These are phyloP conservation scores for Aspergillus melleus DNA, from an alignment of 2,329 filamentous ascomycete species.

Conservation along the genomic window DNA sequence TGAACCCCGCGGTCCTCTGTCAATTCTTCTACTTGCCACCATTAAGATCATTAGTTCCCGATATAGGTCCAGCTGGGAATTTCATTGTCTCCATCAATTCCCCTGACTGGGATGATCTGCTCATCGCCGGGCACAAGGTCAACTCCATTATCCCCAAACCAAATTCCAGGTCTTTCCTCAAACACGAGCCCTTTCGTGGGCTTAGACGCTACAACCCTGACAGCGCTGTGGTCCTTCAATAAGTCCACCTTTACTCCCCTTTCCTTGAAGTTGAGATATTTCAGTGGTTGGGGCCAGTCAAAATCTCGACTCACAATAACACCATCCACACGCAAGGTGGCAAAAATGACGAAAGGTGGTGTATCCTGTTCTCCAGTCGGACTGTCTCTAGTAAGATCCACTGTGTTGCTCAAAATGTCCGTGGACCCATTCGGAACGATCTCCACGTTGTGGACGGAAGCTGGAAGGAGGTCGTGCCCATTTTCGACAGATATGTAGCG, in stretches of 20 bases:
- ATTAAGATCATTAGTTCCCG: no score
- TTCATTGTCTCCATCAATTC: no score
- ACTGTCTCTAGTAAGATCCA: background rate
- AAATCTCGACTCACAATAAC: background rate
- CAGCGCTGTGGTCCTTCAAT: background rate
- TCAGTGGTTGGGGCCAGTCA: slow-evolving; percentile 3
- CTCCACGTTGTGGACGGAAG: background rate
- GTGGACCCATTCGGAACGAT: background rate
- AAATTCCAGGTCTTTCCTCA: background rate
- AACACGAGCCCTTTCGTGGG: background rate
- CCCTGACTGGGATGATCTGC: no score
- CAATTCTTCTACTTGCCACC: no score
- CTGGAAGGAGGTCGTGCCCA: background rate
- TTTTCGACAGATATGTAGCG: background rate
- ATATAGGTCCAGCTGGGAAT: no score
- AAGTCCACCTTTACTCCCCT: background rate
- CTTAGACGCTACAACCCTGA: background rate
- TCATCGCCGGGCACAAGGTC: slow-evolving; percentile 1
- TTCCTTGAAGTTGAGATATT: background rate
- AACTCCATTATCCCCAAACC: background rate
- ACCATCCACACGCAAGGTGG: background rate
- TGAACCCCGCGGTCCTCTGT: no score
- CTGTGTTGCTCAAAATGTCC: background rate
- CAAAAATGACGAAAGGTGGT: slow-evolving; percentile 14
- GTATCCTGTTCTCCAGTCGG: background rate